Evolutionary conservation across 1,139 yeast species (phyloP).

Genomic region (Pichia sp.): DNA sequence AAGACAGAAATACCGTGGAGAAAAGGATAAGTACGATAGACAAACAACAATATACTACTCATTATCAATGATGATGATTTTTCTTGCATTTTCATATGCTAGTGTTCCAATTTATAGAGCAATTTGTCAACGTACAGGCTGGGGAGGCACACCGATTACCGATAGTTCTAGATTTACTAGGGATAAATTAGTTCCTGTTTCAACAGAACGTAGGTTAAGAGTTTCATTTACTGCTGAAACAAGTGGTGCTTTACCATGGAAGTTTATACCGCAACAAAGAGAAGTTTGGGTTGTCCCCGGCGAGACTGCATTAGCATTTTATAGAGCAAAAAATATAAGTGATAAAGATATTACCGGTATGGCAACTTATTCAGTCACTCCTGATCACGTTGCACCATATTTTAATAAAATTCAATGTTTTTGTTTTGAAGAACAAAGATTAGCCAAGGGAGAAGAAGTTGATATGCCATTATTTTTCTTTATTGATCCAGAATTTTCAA

Average conservation of each 20-base stretch:
- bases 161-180: slow-evolving; percentile 75
- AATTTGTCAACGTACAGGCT: slow-evolving; percentile 91
- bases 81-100: slow-evolving; percentile 77
- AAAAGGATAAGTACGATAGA: slow-evolving; percentile 31
- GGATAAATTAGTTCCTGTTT: slow-evolving; percentile 84
- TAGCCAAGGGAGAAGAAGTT: slow-evolving; percentile 94
- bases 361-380: slow-evolving; percentile 96
- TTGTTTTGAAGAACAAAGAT: slow-evolving; percentile 93
- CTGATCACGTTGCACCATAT: slow-evolving; percentile 93
- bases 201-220: slow-evolving; percentile 72
- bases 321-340: slow-evolving; percentile 81
- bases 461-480: slow-evolving; percentile 99
- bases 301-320: slow-evolving; percentile 94
- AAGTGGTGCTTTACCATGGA: slow-evolving; percentile 91
- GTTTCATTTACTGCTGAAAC: slow-evolving; percentile 89
- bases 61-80: slow-evolving; percentile 61
- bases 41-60: slow-evolving; percentile 65
- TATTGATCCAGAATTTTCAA: slow-evolving; percentile 94
- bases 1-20: slow-evolving; percentile 29
- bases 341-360: slow-evolving; percentile 91
- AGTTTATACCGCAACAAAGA: slow-evolving; percentile 87
- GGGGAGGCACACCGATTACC: slow-evolving; percentile 92
- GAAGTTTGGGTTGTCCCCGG: slow-evolving; percentile 95
- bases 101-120: slow-evolving; percentile 92
- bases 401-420: slow-evolving; percentile 96